A percentile compares a stretch with the other conserved stretches of the same genome.
These are phyloP conservation scores for Blastobotrys robertii DNA, from an alignment of 805 yeast genomes.

Conservation along the genomic window DNA sequence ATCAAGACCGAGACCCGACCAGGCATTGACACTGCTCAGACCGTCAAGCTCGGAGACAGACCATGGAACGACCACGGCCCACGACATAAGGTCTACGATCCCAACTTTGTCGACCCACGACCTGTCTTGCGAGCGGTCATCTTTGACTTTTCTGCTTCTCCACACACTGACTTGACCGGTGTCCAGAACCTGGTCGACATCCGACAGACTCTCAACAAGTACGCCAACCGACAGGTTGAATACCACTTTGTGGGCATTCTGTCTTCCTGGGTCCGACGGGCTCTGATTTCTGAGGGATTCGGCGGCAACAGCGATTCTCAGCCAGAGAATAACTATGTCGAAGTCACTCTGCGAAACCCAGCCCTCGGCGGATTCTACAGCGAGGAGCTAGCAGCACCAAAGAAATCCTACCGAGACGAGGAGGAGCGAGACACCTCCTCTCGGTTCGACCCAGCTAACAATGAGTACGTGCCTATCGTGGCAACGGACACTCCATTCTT, in stretches of 20 bases:
- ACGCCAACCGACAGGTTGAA: constrained; percentile 77
- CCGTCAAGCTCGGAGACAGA: constrained; percentile 41
- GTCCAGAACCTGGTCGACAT: constrained; percentile 70
- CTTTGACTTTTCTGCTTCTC: constrained; percentile 70
- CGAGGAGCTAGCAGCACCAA: constrained; percentile 5
- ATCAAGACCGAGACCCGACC: constrained; percentile 52
- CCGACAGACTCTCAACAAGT: constrained; percentile 57
- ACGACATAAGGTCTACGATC: constrained; percentile 20
- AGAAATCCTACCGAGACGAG: constrained; percentile 11
- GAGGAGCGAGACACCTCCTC: constrained; percentile 13
- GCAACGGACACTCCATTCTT: constrained; percentile 65
- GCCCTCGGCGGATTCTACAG: constrained; percentile 5
- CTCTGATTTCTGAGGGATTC: constrained; percentile 65
- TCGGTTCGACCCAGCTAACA: constrained; percentile 24
- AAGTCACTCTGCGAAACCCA: constrained; percentile 9
- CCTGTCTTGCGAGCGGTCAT: constrained; percentile 66
- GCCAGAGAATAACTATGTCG: constrained; percentile 14
- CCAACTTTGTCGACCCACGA: constrained; percentile 36
- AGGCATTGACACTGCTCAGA: constrained; percentile 34
- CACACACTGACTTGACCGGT: constrained; percentile 70
- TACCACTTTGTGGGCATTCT: constrained; percentile 80
- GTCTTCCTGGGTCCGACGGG: constrained; percentile 80
- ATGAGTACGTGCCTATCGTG: constrained; percentile 43
- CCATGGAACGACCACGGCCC: constrained; percentile 93
- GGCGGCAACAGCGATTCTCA: constrained; percentile 43